phyloP scores from a whole-genome alignment of 495 filamentous ascomycete genomes.

The Hypoxylon perforatum region DNA sequence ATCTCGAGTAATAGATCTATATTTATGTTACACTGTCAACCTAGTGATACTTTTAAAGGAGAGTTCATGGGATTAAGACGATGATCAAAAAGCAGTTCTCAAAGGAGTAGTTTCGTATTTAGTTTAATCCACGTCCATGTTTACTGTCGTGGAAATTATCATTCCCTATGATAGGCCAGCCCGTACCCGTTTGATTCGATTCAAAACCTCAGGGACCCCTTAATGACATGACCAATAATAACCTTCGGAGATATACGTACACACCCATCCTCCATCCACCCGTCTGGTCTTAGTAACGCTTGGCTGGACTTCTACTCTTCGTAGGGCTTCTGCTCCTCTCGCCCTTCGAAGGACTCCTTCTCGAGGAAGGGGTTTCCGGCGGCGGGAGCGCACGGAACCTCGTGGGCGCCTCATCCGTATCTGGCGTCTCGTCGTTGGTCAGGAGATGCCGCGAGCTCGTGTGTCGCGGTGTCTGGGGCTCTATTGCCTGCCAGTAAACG shows the following conservation, averaged over 20 bases:
- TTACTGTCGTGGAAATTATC: background rate
- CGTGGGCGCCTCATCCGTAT: conserved; percentile 54
- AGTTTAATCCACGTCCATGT: background rate
- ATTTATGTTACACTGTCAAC: too few species aligned
- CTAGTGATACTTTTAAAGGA: too few species aligned
- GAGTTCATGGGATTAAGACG: too few species aligned
- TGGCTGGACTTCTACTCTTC: conserved; percentile 53
- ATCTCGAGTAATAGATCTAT: too few species aligned
- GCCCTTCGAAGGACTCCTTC: conserved; percentile 58
- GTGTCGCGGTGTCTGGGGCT: conserved; percentile 55
- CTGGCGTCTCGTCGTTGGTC: conserved; percentile 51
- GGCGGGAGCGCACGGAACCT: conserved; percentile 48
- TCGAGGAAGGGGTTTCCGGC: conserved; percentile 51
- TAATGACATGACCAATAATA: too few species aligned
- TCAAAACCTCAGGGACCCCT: background rate
- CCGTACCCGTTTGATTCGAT: background rate
- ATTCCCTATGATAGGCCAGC: background rate
- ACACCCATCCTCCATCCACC: background rate
- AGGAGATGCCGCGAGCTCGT: conserved; percentile 41
- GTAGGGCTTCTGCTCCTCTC: conserved; percentile 56
- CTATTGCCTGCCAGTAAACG: conserved; percentile 57
- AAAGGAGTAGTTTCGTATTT: background rate
- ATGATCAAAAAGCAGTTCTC: too few species aligned
- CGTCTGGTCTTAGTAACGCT: conserved; percentile 46
- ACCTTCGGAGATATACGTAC: conserved; percentile 10